phyloP scores from a whole-genome alignment of 352 stramenopile genomes.

The Phytopythium delawarense region DNA sequence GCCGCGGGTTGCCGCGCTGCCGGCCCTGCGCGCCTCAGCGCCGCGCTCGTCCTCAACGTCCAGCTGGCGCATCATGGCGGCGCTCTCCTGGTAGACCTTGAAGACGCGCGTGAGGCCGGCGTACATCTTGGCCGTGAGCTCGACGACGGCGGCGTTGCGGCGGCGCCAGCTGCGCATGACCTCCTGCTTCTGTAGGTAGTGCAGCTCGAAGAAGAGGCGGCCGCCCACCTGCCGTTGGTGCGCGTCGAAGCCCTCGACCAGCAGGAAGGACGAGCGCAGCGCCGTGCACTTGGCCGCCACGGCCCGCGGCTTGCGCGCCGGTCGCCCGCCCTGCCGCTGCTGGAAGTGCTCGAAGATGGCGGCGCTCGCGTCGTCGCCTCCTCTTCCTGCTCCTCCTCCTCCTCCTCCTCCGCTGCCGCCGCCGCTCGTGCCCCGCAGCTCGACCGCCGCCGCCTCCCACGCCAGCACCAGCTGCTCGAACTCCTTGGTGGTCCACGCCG shows the following conservation, averaged over 20 bases:
- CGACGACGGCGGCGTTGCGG: conserved; percentile 25
- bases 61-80: conserved; percentile 7
- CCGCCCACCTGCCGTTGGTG: conserved; percentile 12
- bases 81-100: conserved; percentile 14
- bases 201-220: conserved; percentile 25
- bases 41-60: conserved; percentile 10
- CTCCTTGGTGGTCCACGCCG: conserved; percentile 23
- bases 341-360: conserved; percentile 29
- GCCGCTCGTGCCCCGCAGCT: conserved; percentile 1
- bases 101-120: conserved; percentile 19
- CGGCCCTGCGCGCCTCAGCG: not conserved
- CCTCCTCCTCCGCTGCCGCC: not conserved
- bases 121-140: conserved; percentile 23
- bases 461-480: conserved; percentile 25
- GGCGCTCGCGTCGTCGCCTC: conserved; percentile 7
- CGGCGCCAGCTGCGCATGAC: conserved; percentile 24
- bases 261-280: conserved; percentile 31
- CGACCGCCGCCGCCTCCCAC: conserved; percentile 20
- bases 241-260: conserved; percentile 21
- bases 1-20: not conserved
- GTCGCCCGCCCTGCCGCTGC: conserved; percentile 18
- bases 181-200: conserved; percentile 4
- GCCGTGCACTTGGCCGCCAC: conserved; percentile 29
- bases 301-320: conserved; percentile 27
- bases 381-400: not conserved